A percentile compares a stretch with the other conserved stretches of the same genome.
These are phyloP conservation scores for Leccinum griseonigrum DNA, from an alignment of 1,284 basidiomycete species.

Conservation along the genomic window DNA sequence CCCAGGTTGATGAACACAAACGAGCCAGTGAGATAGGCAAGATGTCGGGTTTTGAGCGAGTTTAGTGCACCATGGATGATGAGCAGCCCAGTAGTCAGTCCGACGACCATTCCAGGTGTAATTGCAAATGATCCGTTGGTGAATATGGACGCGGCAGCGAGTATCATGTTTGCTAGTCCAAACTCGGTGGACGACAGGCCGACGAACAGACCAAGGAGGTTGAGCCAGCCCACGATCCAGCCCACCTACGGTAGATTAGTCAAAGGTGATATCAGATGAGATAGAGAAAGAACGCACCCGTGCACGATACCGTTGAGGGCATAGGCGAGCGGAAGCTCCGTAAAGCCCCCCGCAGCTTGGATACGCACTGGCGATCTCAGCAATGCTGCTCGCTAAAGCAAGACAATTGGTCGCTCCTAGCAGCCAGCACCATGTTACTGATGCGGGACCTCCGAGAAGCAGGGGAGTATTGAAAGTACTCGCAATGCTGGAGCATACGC, in stretches of 20 bases:
- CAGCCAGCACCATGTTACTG: slow-evolving; percentile 85
- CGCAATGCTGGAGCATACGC: slow-evolving; percentile 76
- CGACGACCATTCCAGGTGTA: slow-evolving; percentile 63
- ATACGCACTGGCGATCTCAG: slow-evolving; percentile 78
- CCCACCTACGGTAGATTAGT: slow-evolving; percentile 39
- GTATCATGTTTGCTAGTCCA: slow-evolving; percentile 87
- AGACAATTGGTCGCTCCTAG: slow-evolving; percentile 75
- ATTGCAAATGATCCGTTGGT: slow-evolving; percentile 18
- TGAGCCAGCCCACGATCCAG: slow-evolving; percentile 85
- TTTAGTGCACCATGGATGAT: slow-evolving; percentile 78
- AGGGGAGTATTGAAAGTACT: slow-evolving; percentile 83
- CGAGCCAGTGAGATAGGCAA: slow-evolving; percentile 74
- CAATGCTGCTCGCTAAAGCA: slow-evolving; percentile 73
- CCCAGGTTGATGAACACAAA: slow-evolving; percentile 91
- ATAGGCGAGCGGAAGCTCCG: slow-evolving; percentile 74
- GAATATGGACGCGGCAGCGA: slow-evolving; percentile 56
- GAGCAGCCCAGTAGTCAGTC: slow-evolving; percentile 71
- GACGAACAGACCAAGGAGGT: slow-evolving; percentile 82
- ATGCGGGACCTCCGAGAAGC: slow-evolving; percentile 72
- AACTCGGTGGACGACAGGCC: slow-evolving; percentile 88
- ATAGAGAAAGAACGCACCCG: slow-evolving; percentile 34
- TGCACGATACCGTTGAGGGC: slow-evolving; percentile 66
- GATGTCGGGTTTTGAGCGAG: slow-evolving; percentile 76
- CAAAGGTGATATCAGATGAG: slow-evolving; percentile 5
- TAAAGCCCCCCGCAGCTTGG: slow-evolving; percentile 82